A percentile compares a stretch with the other conserved stretches of the same genome.
phyloP scores from a whole-genome alignment of 1,139 yeast genomes.

The Kodamaea plutei region DNA sequence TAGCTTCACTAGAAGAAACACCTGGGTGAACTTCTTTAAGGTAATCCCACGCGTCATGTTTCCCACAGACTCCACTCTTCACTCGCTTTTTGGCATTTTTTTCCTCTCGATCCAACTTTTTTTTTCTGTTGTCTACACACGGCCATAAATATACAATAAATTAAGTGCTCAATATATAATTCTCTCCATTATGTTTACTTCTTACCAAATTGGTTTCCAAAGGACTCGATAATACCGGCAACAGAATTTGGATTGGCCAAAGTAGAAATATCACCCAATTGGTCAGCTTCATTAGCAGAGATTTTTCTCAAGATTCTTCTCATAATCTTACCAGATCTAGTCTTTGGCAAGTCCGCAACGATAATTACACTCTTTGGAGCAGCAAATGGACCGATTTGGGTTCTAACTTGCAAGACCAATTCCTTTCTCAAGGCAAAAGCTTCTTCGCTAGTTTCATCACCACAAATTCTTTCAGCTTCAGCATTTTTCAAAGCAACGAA shows the following conservation, averaged over 20 bases:
- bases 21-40: constrained; percentile 11
- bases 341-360: constrained; percentile 92
- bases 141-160: background rate
- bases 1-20: constrained; percentile 25
- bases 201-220: constrained; percentile 47
- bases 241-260: constrained; percentile 86
- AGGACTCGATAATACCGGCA: constrained; percentile 60
- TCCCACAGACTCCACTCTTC: background rate
- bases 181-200: too few relatives aligned
- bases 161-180: too few relatives aligned
- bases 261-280: constrained; percentile 90
- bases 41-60: constrained; percentile 3
- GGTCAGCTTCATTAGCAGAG: constrained; percentile 84
- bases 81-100: too few relatives aligned
- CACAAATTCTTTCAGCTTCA: constrained; percentile 33
- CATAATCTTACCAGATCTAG: constrained; percentile 98
- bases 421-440: constrained; percentile 69
- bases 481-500: constrained; percentile 80
- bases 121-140: too few relatives aligned
- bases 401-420: constrained; percentile 82
- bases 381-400: constrained; percentile 96
- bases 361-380: constrained; percentile 90
- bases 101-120: too few relatives aligned
- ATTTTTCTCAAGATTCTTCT: constrained; percentile 95
- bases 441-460: constrained; percentile 46